Evolutionary conservation across 345 rosid species (phyloP).

Genomic region (Rhodomyrtus tomentosa): DNA sequence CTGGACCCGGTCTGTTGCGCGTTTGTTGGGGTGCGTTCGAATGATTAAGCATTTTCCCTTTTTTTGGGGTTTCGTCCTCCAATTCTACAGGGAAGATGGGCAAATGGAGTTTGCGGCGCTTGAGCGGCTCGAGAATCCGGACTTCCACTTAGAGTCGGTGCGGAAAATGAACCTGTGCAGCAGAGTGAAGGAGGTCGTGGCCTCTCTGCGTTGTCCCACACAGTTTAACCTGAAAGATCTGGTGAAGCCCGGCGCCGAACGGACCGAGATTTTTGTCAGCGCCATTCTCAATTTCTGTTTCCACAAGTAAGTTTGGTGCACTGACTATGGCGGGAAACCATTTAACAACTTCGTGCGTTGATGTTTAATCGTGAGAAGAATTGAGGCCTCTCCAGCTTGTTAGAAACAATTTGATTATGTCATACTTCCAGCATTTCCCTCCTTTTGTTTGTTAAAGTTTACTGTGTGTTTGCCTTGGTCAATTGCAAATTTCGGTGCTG

Average conservation of each 20-base stretch:
- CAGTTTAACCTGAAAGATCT: conserved; percentile 59
- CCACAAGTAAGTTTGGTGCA: conserved; percentile 36
- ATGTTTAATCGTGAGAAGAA: neutral
- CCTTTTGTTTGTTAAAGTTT: no score
- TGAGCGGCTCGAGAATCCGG: conserved; percentile 90
- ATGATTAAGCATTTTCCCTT: neutral
- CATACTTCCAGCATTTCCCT: no score
- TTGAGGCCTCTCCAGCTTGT: neutral
- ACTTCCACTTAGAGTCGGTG: conserved; percentile 41
- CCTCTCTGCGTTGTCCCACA: conserved; percentile 36
- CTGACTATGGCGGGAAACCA: neutral
- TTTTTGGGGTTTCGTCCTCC: neutral
- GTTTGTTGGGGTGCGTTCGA: neutral
- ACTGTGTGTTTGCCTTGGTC: no score
- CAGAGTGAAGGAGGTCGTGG: conserved; percentile 36
- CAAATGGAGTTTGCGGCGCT: conserved; percentile 68
- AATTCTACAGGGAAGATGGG: conserved; percentile 56
- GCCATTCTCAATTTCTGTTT: conserved; percentile 74
- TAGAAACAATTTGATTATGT: no score
- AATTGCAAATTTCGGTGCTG: no score
- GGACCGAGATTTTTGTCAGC: conserved; percentile 65
- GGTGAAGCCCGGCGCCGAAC: conserved; percentile 39
- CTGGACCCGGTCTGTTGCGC: neutral
- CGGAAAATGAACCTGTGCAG: conserved; percentile 29
- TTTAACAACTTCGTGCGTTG: neutral